Evolutionary conservation across 495 filamentous ascomycete genomes (phyloP).

Genomic region (Aspergillus cavernicola): DNA sequence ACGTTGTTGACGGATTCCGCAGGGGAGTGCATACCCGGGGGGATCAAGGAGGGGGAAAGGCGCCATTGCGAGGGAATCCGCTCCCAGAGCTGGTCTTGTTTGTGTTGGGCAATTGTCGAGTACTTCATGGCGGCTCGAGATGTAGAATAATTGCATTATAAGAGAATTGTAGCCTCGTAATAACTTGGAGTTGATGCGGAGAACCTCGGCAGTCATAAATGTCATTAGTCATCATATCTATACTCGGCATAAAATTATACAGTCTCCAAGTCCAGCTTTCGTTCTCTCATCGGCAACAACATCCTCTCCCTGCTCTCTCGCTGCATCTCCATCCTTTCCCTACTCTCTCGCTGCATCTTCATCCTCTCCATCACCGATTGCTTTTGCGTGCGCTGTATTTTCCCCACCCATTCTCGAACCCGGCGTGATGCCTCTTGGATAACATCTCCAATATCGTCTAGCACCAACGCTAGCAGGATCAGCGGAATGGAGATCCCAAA

Average conservation of each 20-base stretch:
- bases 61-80: constrained; percentile 48
- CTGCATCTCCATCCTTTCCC: background rate
- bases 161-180: too few relatives aligned
- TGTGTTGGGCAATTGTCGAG: constrained; percentile 34
- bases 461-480: constrained; percentile 53
- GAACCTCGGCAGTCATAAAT: constrained; percentile 8
- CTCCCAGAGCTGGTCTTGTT: constrained; percentile 42
- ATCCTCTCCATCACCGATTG: background rate
- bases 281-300: background rate
- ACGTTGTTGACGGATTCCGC: constrained; percentile 39
- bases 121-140: constrained; percentile 4
- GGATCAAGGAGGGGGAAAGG: constrained; percentile 30
- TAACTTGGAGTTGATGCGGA: background rate
- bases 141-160: too few relatives aligned
- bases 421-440: constrained; percentile 26
- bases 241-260: background rate
- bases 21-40: constrained; percentile 37
- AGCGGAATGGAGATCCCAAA: constrained; percentile 63
- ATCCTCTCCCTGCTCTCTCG: constrained; percentile 2
- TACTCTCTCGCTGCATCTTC: constrained; percentile 2
- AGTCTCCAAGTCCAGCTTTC: background rate
- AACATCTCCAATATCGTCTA: constrained; percentile 53
- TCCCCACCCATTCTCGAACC: constrained; percentile 25
- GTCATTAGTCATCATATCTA: constrained; percentile 2
- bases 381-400: background rate